These are phyloP conservation scores for Neonectria ditissima DNA, from an alignment of 2,329 filamentous ascomycete species.

Conservation along the genomic window DNA sequence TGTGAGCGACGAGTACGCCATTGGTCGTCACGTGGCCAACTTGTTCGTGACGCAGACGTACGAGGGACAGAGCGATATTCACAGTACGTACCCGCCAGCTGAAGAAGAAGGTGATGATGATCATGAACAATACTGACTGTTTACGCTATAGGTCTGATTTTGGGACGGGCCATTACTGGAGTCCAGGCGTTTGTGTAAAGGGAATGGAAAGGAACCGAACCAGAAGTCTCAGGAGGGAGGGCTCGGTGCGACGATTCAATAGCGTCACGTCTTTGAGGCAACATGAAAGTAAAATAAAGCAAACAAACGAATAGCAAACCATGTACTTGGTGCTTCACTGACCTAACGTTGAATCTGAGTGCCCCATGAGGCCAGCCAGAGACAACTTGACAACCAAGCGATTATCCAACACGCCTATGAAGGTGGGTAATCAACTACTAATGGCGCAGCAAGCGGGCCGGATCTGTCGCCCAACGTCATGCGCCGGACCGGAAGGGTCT, in stretches of 20 bases:
- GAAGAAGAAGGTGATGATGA: constrained; percentile 2
- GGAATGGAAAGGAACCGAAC: background rate
- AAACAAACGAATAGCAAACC: background rate
- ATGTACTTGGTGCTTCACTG: background rate
- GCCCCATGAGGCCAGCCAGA: constrained; percentile 16
- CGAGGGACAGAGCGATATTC: constrained; percentile 98
- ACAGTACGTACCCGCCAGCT: constrained; percentile 72
- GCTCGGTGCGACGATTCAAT: constrained; percentile 3
- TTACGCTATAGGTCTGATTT: constrained; percentile 69
- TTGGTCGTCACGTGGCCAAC: constrained; percentile 95
- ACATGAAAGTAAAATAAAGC: background rate
- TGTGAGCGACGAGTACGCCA: constrained; percentile 96
- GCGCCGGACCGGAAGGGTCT: constrained; percentile 20
- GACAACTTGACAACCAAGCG: constrained; percentile 5
- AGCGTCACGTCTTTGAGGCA: constrained; percentile 2
- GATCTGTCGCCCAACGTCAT: constrained; percentile 26
- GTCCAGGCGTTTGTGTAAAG: constrained; percentile 80
- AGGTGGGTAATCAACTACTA: constrained; percentile 22
- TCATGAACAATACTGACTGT: constrained; percentile 42
- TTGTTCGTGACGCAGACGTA: constrained; percentile 98
- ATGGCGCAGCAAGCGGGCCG: constrained; percentile 24
- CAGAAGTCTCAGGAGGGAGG: background rate
- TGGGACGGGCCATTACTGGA: constrained; percentile 77
- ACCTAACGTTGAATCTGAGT: background rate
- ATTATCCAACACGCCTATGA: constrained; percentile 12